Evolutionary conservation across 176 grass and related monocot genomes (phyloP).

Genomic region (Phoenix roebelenii): DNA sequence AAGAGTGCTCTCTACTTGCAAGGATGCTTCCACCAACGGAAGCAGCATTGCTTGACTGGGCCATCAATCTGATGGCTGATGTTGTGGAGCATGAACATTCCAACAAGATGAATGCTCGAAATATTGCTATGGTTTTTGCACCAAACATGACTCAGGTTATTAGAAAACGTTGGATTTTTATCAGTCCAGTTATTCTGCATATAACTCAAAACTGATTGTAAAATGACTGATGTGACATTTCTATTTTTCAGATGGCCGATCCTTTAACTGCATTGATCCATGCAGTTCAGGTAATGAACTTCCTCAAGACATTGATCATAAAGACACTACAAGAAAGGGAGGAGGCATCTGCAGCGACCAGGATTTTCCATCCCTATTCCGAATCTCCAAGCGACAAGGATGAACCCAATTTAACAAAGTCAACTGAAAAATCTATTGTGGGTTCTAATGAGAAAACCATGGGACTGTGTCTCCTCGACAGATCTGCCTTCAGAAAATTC

Average conservation of each 20-base stretch:
- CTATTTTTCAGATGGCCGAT: slow-evolving; percentile 18
- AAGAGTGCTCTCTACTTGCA: slow-evolving; percentile 15
- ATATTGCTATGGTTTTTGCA: slow-evolving; percentile 19
- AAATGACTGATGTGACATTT: background rate
- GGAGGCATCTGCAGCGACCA: background rate
- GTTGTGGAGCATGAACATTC: slow-evolving; percentile 16
- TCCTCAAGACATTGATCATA: slow-evolving; percentile 18
- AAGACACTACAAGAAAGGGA: slow-evolving; percentile 17
- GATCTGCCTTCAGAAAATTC: slow-evolving; percentile 25
- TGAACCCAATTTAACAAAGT: slow-evolving; percentile 20
- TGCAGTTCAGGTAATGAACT: slow-evolving; percentile 23
- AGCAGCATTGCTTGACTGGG: slow-evolving; percentile 20
- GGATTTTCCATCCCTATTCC: slow-evolving; percentile 33
- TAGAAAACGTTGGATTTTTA: background rate
- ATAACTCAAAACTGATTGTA: background rate
- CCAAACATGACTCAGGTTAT: slow-evolving; percentile 18
- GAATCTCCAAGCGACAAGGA: slow-evolving; percentile 50
- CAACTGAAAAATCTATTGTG: slow-evolving; percentile 15
- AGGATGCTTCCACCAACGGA: slow-evolving; percentile 8
- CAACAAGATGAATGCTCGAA: slow-evolving; percentile 21
- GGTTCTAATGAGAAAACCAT: slow-evolving; percentile 12
- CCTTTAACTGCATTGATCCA: slow-evolving; percentile 21
- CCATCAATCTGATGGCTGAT: slow-evolving; percentile 19
- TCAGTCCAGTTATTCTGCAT: too few relatives aligned
- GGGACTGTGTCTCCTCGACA: slow-evolving; percentile 33